Evolutionary conservation across 2,329 filamentous ascomycete species (phyloP), one percentile per base, ranked within the genome.

Genomic region (Aspergillus glaucus): DNA sequence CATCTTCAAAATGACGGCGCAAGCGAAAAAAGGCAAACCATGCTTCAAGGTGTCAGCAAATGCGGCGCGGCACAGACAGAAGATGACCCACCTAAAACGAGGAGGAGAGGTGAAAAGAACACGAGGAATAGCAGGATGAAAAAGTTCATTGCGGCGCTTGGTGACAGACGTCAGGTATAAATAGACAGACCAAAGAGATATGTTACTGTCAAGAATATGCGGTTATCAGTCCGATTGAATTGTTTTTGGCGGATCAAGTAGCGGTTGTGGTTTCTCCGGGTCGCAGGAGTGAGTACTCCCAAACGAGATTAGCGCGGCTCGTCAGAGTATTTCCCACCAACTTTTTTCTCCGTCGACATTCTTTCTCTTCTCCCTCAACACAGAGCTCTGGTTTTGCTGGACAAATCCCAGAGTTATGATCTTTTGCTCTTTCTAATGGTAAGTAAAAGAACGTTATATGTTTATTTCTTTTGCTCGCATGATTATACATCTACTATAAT

Each of bases 401-500:
- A 50, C 58, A 62, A 64, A 54, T 44, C 44, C 53, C 48, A 54
- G 54, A 51, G 48, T 41, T 28, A 46, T 44, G 8, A 54, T 55
- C 37, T 50, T 44, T 48, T 53, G 50, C 48, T 52, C 28, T 56
- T 37, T 45, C 46, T 59, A 56, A 68, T 68, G 62, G 62, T 63
- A 64, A 62, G 63, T 55, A 49, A n/a, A 22, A 12, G 17, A 12
- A 10, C 19, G 17, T 41, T 44, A 32, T 39, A 2, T 52, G 9
- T 14, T 12, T 40, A 24, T 26, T 17, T n/a, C 15, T 45, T 5
- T 24, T 43, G 34, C 9, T 68, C 63, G 69, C 66, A 87, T 86
- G 84, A 87, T 83, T 81, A 82, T 73, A 76, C 65, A 73, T 73
- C 74, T 74, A 70, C 70, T 58, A 70, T 75, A 82, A 87, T 88